Conservation (phyloP, 352 stramenopile genomes). For the Phytopythium aichiense region DNA sequence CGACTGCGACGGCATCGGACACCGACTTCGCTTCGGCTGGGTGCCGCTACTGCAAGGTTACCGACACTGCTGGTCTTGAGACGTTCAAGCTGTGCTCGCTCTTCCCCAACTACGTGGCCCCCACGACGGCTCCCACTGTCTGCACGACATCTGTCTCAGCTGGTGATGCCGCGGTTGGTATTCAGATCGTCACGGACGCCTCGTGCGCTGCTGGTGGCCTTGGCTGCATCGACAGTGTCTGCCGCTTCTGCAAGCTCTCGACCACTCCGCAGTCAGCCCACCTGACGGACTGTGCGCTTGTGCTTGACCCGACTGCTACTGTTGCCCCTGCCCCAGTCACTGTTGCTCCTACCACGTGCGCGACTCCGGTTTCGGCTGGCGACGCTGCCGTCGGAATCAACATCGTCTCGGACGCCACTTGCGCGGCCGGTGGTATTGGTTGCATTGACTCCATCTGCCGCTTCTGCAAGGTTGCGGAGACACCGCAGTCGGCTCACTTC, state of each 20-base stretch:
- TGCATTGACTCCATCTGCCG: constrained; percentile 12
- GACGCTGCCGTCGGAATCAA: constrained; percentile 23
- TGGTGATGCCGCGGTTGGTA: constrained; percentile 9
- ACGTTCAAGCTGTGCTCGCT: constrained; percentile 6
- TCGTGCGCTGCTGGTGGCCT: not conserved
- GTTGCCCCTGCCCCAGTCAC: not conserved
- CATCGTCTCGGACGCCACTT: constrained; percentile 9
- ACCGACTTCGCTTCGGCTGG: not conserved
- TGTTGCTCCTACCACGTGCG: not conserved
- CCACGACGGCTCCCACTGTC: constrained; percentile 14
- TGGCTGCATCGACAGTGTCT: constrained; percentile 18
- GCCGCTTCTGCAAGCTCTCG: constrained; percentile 16
- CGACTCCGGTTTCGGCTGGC: constrained; percentile 5
- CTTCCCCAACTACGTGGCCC: constrained; percentile 9
- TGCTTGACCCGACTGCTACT: not conserved
- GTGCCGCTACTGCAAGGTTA: constrained; percentile 5
- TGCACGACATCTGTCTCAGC: constrained; percentile 11
- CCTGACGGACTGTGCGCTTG: constrained; percentile 4
- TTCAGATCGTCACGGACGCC: constrained; percentile 16
- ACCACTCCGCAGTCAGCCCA: constrained; percentile 5
- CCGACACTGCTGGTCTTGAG: not conserved
- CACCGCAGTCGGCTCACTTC: constrained; percentile 7
- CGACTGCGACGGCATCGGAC: not conserved
- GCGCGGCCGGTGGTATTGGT: constrained; percentile 10
- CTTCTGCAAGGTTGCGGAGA: constrained; percentile 11